Evolutionary conservation across 129 eudicot species (phyloP).

Genomic region (Erigeron canadensis): DNA sequence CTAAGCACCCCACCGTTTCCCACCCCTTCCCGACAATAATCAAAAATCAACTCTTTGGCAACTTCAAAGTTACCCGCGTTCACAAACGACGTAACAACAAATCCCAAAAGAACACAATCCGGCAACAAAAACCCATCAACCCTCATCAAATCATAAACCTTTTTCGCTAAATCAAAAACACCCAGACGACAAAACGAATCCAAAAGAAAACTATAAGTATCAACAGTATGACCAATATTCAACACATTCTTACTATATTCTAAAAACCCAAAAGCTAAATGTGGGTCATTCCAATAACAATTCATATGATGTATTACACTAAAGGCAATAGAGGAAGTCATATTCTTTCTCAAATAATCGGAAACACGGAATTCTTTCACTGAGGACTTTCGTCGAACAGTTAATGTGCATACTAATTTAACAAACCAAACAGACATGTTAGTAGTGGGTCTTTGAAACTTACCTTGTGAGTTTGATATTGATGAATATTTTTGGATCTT

Average conservation of each 20-base stretch:
- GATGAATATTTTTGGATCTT: conserved; percentile 24
- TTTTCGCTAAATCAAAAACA: conserved; percentile 51
- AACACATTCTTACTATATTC: conserved; percentile 52
- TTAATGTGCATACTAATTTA: conserved; percentile 71
- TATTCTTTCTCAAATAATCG: conserved; percentile 50
- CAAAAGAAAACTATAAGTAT: conserved; percentile 53
- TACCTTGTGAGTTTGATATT: conserved; percentile 40
- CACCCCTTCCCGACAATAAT: conserved; percentile 31
- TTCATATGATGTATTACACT: conserved; percentile 47
- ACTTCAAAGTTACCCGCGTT: conserved; percentile 51
- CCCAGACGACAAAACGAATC: conserved; percentile 64
- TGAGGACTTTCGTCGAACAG: conserved; percentile 47
- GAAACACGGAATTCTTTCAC: conserved; percentile 31
- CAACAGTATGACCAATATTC: conserved; percentile 51
- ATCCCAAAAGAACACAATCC: conserved; percentile 42
- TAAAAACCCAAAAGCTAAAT: conserved; percentile 61
- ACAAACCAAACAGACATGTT: conserved; percentile 51
- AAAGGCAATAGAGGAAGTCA: conserved; percentile 50
- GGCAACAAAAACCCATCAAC: conserved; percentile 38
- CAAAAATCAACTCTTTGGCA: conserved; percentile 54
- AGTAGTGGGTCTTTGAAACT: conserved; percentile 27
- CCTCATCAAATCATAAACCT: conserved; percentile 54
- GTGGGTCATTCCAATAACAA: conserved; percentile 41
- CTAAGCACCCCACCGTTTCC: conserved; percentile 33
- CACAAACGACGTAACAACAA: conserved; percentile 44